Evolutionary conservation across 495 filamentous ascomycete genomes (phyloP).

Genomic region (Penicillium subrubescens): DNA sequence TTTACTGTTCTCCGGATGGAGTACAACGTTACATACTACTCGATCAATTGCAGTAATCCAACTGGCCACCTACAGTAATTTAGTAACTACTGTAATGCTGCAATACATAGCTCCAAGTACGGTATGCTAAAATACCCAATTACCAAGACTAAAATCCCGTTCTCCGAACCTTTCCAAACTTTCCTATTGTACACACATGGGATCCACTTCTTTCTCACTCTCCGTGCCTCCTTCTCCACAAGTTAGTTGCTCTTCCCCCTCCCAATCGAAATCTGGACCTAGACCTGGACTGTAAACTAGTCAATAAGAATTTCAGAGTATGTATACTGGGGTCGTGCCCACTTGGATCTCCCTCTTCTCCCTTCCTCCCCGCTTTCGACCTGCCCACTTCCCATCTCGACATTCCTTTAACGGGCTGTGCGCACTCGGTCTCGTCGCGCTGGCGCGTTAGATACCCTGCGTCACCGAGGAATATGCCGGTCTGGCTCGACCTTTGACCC

Average conservation of each 20-base stretch:
- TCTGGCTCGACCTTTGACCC: slow-evolving; percentile 13
- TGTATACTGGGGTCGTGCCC: slow-evolving; percentile 23
- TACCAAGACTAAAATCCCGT: background rate
- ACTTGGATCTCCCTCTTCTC: slow-evolving; percentile 6
- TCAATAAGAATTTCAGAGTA: background rate
- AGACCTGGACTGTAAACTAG: background rate
- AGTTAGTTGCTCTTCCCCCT: background rate
- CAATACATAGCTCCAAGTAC: background rate
- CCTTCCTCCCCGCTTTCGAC: slow-evolving; percentile 3
- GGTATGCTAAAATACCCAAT: slow-evolving; percentile 1
- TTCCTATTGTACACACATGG: background rate
- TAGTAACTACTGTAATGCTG: background rate
- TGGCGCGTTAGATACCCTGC: slow-evolving; percentile 27
- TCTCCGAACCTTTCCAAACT: background rate
- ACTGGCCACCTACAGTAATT: background rate
- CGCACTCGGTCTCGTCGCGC: slow-evolving; percentile 27
- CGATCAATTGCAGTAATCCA: background rate
- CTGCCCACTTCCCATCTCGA: slow-evolving; percentile 5
- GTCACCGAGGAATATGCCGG: slow-evolving; percentile 21
- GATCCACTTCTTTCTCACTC: background rate
- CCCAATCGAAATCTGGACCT: slow-evolving; percentile 3
- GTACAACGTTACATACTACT: background rate
- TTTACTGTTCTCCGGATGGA: background rate
- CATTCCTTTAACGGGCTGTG: slow-evolving; percentile 12
- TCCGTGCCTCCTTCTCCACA: background rate